Evolutionary conservation across 352 stramenopile genomes (phyloP), one percentile per base, ranked within the genome.

Genomic region (Phytophthora rubi): DNA sequence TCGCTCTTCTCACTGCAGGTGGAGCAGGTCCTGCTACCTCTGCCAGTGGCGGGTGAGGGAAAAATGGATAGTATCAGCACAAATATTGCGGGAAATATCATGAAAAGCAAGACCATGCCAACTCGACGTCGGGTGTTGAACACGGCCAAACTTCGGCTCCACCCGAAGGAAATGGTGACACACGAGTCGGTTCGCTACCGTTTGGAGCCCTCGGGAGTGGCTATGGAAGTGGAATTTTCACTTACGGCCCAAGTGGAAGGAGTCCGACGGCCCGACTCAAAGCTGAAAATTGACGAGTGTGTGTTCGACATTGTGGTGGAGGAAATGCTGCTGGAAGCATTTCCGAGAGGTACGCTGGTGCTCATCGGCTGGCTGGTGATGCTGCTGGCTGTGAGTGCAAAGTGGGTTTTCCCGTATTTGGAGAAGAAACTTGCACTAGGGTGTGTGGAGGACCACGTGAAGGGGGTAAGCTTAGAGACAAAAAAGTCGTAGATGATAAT

Each of bases 281-380:
- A 52, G 48, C 26, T 66, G 23, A 15, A 61, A 10, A 72, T 75
- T 52, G 66, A 80, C 12, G 65, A 81, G 52, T 93, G 83, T 61
- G 77, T 88, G 30, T 92, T 90, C 53, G 84, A 92, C 63, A 88
- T 93, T 62, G 77, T 91, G 12, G 82, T 93, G 18, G 86, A 93
- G 52, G 79, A 93, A 59, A 74, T 93, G 62, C 67, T 92, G 28
- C 44, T 90, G 12, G 67, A 71, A 10, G 80, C 76, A 28, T 86
- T 91, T 32, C 86, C 86, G 2, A 76, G 62, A 57, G 53, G 83
- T 35, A 88, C 86, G 23, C 56, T 93, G 9, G 61, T 81, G 39
- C 70, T 93, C 2, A 79, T 90, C 9, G 79, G 53, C 37, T 92
- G 86, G 83, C 54, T 92, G 6, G 7, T 87, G 12, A 3, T 88